A percentile compares a stretch with the other conserved stretches of the same genome.
Evolutionary conservation across 2,329 filamentous ascomycete species (phyloP).

Genomic region (Knoxdaviesia capensis): DNA sequence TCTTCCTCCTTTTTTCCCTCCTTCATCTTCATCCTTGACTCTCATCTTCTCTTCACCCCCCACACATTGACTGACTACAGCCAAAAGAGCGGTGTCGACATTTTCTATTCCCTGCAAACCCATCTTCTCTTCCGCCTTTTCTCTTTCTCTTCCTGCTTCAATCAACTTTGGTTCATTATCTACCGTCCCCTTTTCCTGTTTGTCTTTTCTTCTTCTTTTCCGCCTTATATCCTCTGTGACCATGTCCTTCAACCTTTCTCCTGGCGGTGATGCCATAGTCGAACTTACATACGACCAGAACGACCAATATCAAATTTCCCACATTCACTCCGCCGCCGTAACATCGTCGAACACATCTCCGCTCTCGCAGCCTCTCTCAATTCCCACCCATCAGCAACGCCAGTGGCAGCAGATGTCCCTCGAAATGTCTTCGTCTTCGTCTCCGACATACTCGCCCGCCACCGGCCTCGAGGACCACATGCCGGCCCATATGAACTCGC

Average conservation of each 20-base stretch:
- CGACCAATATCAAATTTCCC: slow-evolving; percentile 25
- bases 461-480: slow-evolving; percentile 12
- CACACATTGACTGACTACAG: too few species aligned
- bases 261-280: slow-evolving; percentile 36
- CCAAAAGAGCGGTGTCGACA: too few species aligned
- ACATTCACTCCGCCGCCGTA: slow-evolving; percentile 18
- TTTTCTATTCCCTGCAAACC: too few species aligned
- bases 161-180: neutral
- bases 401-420: neutral
- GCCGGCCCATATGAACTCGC: slow-evolving; percentile 13
- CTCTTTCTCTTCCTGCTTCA: neutral
- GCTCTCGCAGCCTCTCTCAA: slow-evolving; percentile 5
- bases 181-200: neutral
- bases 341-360: slow-evolving; percentile 9
- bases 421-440: too few species aligned
- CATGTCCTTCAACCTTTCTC: slow-evolving; percentile 5
- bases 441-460: too few species aligned
- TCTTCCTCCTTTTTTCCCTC: neutral
- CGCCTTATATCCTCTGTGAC: slow-evolving; percentile 1
- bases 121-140: neutral
- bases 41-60: neutral
- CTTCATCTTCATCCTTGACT: neutral
- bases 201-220: neutral
- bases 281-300: slow-evolving; percentile 40
- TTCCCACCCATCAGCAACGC: slow-evolving; percentile 12